These are phyloP conservation scores for Cryphonectria carpinicola DNA, from an alignment of 2,329 filamentous ascomycete species.

Conservation along the genomic window DNA sequence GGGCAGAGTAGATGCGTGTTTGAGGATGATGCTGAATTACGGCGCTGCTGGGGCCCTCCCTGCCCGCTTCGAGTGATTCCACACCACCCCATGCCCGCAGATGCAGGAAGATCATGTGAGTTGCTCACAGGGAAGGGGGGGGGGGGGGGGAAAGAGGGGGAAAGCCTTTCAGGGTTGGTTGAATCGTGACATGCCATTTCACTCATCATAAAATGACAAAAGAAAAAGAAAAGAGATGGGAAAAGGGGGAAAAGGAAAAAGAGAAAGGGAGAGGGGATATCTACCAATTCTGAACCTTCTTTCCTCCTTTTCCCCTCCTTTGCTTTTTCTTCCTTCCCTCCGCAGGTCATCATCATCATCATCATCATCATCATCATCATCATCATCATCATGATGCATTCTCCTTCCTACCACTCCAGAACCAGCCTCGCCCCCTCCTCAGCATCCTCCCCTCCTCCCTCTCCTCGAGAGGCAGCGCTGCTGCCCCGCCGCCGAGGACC, in stretches of 20 bases:
- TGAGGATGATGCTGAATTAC: neutral
- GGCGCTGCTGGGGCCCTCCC: neutral
- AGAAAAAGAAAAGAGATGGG: neutral
- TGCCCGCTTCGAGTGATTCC: neutral
- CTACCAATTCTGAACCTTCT: neutral
- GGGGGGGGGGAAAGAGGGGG: neutral
- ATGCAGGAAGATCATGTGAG: neutral
- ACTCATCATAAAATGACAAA: neutral
- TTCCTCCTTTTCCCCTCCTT: neutral
- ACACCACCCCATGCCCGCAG: neutral
- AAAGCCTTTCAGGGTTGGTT: neutral
- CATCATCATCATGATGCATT: neutral
- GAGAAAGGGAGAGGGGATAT: neutral
- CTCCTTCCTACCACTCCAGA: constrained; percentile 25
- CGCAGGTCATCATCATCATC: neutral
- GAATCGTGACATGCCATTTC: neutral
- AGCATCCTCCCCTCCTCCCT: constrained; percentile 25
- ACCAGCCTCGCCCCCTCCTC: constrained; percentile 25
- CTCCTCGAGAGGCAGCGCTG: constrained; percentile 28
- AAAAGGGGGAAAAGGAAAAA: too few relatives aligned
- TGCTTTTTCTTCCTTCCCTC: neutral
- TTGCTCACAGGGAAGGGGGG: neutral
- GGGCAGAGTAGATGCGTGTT: neutral
- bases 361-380: neutral
- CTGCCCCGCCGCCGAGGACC: constrained; percentile 49